A percentile compares a stretch with the other conserved stretches of the same genome.
Evolutionary conservation across 2,329 filamentous ascomycete genomes (phyloP).

Genomic region (Penicillium sp.): DNA sequence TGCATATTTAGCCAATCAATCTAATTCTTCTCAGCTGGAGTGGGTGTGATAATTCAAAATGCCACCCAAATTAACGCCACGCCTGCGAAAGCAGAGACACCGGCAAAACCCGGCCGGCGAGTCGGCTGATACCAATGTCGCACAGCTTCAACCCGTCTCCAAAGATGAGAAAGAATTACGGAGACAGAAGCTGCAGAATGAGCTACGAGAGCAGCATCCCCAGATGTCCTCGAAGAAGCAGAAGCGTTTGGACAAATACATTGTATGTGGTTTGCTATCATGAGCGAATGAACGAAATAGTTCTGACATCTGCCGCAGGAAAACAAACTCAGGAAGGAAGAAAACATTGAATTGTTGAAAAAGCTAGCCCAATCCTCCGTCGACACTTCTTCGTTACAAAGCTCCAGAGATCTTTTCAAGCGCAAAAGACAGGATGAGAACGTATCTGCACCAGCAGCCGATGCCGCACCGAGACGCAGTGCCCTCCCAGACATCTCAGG

Average conservation of each 20-base stretch:
- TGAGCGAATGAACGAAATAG: not conserved
- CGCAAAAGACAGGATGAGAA: constrained; percentile 62
- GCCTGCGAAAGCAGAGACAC: constrained; percentile 59
- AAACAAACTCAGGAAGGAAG: constrained; percentile 90
- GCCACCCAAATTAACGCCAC: constrained; percentile 51
- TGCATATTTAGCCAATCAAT: constrained; percentile 2
- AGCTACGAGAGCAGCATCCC: constrained; percentile 54
- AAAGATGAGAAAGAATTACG: constrained; percentile 56
- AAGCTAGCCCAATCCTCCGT: constrained; percentile 76
- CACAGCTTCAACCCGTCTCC: constrained; percentile 45
- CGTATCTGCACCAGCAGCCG: constrained; percentile 6
- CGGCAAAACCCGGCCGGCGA: constrained; percentile 33
- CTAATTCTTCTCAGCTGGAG: constrained; percentile 14
- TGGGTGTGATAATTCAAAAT: constrained; percentile 27
- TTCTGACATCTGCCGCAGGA: constrained; percentile 53
- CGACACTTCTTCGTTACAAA: constrained; percentile 78
- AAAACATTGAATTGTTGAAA: constrained; percentile 78
- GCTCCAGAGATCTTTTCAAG: constrained; percentile 73
- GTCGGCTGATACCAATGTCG: constrained; percentile 49
- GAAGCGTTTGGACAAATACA: constrained; percentile 68
- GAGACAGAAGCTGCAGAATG: constrained; percentile 53
- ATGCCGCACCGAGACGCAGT: constrained; percentile 22
- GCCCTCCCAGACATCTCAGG: constrained; percentile 32
- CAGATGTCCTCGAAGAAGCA: constrained; percentile 64
- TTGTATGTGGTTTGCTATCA: constrained; percentile 44